Evolutionary conservation across 352 stramenopile species (phyloP).

Genomic region (Globisporangium viniferum): DNA sequence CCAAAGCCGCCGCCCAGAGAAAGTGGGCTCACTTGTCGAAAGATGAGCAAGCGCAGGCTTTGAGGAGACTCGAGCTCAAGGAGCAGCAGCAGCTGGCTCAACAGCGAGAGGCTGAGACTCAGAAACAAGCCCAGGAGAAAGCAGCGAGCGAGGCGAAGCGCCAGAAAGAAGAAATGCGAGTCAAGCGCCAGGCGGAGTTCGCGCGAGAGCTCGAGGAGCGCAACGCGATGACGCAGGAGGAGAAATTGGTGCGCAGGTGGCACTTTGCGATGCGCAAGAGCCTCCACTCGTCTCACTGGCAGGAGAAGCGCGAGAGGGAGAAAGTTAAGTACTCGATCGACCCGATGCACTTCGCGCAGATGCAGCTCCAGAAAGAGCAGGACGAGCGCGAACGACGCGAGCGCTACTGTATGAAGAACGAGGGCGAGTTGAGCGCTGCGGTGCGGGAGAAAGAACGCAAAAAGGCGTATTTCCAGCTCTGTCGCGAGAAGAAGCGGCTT

Average conservation of each 20-base stretch:
- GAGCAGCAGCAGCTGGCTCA: constrained; percentile 18
- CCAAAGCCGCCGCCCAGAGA: constrained; percentile 23
- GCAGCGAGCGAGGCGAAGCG: constrained; percentile 21
- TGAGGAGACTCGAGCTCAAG: constrained; percentile 21
- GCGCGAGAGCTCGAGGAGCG: constrained; percentile 31
- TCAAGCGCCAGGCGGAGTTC: constrained; percentile 36
- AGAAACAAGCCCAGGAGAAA: constrained; percentile 1
- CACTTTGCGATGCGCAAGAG: constrained; percentile 43
- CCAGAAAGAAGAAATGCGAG: constrained; percentile 25
- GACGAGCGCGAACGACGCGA: constrained; percentile 56
- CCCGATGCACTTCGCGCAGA: constrained; percentile 48
- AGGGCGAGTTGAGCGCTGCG: constrained; percentile 28
- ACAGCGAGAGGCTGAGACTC: constrained; percentile 7
- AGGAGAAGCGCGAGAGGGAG: constrained; percentile 46
- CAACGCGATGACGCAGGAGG: constrained; percentile 33
- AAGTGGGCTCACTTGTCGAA: constrained; percentile 28
- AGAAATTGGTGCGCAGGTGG: constrained; percentile 33
- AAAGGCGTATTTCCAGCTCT: constrained; percentile 36
- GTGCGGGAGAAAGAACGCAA: constrained; percentile 39
- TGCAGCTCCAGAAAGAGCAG: constrained; percentile 32
- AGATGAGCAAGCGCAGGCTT: constrained; percentile 22
- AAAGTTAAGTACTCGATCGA: constrained; percentile 44
- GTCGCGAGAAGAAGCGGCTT: constrained; percentile 30
- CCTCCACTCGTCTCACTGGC: constrained; percentile 34
- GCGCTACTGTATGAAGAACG: constrained; percentile 36